A percentile compares a stretch with the other conserved stretches of the same genome.
Conservation (phyloP, 495 filamentous ascomycete genomes). For the Neurospora hispaniola region DNA sequence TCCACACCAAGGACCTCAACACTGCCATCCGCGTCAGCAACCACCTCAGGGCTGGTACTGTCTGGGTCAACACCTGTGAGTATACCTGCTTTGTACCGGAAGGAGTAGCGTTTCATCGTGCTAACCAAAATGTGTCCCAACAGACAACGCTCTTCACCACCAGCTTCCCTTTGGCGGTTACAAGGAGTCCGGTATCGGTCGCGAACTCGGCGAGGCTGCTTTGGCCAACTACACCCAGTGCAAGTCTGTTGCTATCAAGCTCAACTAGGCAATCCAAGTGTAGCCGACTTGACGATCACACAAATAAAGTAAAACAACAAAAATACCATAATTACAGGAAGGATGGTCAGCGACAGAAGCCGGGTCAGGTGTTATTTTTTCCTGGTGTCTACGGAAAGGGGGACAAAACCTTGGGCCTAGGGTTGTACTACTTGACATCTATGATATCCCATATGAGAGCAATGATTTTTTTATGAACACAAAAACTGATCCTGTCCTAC, state of each 20-base stretch:
- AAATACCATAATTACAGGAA: background rate
- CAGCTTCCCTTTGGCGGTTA: conserved; percentile 76
- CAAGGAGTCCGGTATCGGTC: conserved; percentile 89
- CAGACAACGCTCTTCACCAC: conserved; percentile 68
- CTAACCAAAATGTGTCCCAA: background rate
- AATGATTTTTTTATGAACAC: background rate
- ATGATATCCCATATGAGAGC: background rate
- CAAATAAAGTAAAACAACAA: background rate
- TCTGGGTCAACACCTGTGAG: conserved; percentile 83
- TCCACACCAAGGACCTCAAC: conserved; percentile 90
- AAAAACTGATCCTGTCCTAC: background rate
- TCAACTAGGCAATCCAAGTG: background rate
- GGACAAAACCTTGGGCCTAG: background rate
- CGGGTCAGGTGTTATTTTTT: background rate
- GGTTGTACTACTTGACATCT: background rate
- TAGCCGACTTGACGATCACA: background rate
- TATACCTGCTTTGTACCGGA: background rate
- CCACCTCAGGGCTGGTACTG: conserved; percentile 73
- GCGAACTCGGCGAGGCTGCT: conserved; percentile 89
- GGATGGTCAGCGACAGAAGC: background rate
- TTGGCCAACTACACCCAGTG: conserved; percentile 84
- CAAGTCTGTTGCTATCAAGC: conserved; percentile 45
- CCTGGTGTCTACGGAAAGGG: background rate
- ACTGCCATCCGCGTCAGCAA: conserved; percentile 85
- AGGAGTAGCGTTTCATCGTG: background rate